A percentile compares a stretch with the other conserved stretches of the same genome.
Conservation (phyloP, 176 grass and related monocot genomes). For the Zoysia japonica region DNA sequence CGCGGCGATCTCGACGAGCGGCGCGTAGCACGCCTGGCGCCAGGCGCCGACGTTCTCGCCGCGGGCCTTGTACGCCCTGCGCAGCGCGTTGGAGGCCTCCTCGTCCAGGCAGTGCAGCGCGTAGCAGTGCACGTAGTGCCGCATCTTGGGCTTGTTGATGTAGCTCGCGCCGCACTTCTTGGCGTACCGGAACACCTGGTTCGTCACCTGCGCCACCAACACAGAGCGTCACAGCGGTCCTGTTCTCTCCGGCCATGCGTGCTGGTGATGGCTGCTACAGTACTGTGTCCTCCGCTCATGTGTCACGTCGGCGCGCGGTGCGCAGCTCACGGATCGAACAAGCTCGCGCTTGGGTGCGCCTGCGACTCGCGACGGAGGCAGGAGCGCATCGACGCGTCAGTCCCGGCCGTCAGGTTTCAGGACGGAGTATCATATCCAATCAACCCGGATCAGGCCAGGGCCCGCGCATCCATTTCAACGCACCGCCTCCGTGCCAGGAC, state of each 20-base stretch:
- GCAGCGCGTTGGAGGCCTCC: conserved; percentile 79
- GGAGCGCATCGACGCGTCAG: conserved; percentile 30
- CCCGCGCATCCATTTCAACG: conserved; percentile 29
- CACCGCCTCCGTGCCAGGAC: conserved; percentile 14
- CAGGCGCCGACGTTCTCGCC: conserved; percentile 92
- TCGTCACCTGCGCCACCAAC: conserved; percentile 64
- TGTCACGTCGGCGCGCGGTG: background rate
- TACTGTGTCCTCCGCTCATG: too few relatives aligned
- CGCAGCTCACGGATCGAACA: conserved; percentile 28
- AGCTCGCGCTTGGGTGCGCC: background rate
- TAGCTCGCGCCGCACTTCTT: conserved; percentile 93
- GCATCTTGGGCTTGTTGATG: conserved; percentile 99
- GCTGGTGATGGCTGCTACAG: too few relatives aligned
- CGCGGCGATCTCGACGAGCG: conserved; percentile 84
- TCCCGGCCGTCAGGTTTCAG: conserved; percentile 1
- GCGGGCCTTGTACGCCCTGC: conserved; percentile 81
- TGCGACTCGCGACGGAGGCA: background rate
- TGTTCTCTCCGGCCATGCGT: background rate
- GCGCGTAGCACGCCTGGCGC: conserved; percentile 92
- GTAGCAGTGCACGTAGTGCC: conserved; percentile 99
- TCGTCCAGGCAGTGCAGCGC: conserved; percentile 96
- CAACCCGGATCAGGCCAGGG: conserved; percentile 37
- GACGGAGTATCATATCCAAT: conserved; percentile 28
- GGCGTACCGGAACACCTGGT: conserved; percentile 97
- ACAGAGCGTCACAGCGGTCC: background rate